Base-by-base conservation (phyloP, 148 eudicot genomes). In the Vaccinium darrowii region DNA sequence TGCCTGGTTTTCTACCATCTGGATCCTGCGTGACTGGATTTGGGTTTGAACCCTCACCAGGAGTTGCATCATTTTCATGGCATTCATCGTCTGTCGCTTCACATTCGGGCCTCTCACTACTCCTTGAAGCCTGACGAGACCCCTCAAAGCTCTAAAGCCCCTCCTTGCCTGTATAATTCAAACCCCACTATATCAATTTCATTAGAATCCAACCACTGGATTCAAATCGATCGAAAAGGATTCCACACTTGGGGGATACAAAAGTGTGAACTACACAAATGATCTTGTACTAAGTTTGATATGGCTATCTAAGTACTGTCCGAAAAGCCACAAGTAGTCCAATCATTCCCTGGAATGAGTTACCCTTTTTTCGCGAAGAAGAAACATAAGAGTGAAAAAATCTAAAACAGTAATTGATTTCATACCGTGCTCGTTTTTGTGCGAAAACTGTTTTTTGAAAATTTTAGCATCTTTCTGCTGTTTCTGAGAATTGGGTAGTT, bases 51-150 rank as follows among this genome's bases (percentile, higher is more conserved):
- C 94, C 79, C 95, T 93, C 27, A 95, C 98, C 71, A 97, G 83
- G 60, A 93, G 92, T 86, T 97, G 98, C 98, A 95, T 94, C 79
- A 92, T 92, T 86, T 92, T 97, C 97, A 97, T 90, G n/a, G 99
- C 93, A 78, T 94, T 95, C 72, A 82, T 83, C 8, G 99, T 97
- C 79, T 97, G 99, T 25, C 95, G 92, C 83, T 92, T 91, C 80
- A 91, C 98, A 78, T 92, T 97, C 83, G 89, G 95, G 72, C 98
- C 95, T 91, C 96, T 92, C 75, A 97, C 92, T 74, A 94, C 98
- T 72, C 91, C 90, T 89, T 95, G 98, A 84, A 97, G 94, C 91
- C 99, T 92, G 86, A 93, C 98, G 27, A 97, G 88, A 60, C 98
- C 99, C 90, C 90, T 91, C 90, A 97, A 83, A 47, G 94, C 91